These are phyloP conservation scores for Hibiscus mutabilis DNA, from an alignment of 345 rosid species.

Conservation along the genomic window DNA sequence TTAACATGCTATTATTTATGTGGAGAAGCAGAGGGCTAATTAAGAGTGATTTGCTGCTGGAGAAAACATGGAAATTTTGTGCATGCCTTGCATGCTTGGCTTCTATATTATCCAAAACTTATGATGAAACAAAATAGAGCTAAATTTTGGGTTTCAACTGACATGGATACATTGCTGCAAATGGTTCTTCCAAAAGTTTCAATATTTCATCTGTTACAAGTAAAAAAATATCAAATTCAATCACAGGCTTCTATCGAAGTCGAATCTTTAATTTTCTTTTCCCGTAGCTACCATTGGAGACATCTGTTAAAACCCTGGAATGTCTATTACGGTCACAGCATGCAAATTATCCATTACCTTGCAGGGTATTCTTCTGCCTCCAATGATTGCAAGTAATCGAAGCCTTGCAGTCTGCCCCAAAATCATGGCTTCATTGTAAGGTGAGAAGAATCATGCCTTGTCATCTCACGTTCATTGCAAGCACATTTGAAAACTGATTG, in stretches of 20 bases:
- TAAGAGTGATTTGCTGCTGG: not conserved
- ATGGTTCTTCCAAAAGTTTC: no score
- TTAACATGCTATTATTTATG: not conserved
- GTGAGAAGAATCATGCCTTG: not conserved
- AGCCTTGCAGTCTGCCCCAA: not conserved
- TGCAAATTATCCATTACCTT: not conserved
- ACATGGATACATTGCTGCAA: not conserved
- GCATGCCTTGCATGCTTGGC: constrained; percentile 2
- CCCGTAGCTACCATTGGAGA: no score
- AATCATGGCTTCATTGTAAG: not conserved
- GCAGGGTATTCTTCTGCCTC: not conserved
- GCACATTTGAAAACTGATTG: not conserved
- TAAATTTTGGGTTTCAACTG: not conserved
- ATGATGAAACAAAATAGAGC: not conserved
- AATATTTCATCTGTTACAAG: not conserved
- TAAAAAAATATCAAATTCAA: not conserved
- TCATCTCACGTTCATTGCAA: not conserved
- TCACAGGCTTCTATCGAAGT: not conserved
- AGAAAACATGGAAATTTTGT: constrained; percentile 5
- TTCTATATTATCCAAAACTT: not conserved
- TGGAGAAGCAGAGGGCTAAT: not conserved
- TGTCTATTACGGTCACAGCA: not conserved
- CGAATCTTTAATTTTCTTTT: not conserved
- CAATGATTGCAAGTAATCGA: not conserved
- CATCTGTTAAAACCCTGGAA: not conserved